Percentiles rank a stretch among this genome's conserved stretches.
Conservation (phyloP, 345 rosid species). For the Heritiera fomes region DNA sequence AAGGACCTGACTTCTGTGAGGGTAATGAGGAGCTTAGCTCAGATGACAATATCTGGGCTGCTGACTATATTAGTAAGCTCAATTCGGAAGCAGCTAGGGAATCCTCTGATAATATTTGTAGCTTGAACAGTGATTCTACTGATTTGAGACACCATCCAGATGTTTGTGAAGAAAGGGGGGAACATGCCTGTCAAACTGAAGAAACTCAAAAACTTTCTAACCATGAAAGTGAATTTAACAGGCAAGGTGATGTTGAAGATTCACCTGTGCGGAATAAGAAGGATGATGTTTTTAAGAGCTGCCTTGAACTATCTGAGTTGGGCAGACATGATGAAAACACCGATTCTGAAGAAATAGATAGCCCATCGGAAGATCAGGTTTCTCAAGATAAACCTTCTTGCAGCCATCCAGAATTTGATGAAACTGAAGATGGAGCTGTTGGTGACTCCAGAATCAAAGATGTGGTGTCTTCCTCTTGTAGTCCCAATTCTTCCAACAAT, state of each 20-base stretch:
- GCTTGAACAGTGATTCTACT: constrained; percentile 23
- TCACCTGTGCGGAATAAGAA: constrained; percentile 30
- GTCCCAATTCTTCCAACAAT: constrained; percentile 22
- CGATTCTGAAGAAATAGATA: constrained; percentile 29
- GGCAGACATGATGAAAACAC: constrained; percentile 34
- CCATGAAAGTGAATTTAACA: constrained; percentile 30
- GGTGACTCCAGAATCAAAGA: constrained; percentile 26
- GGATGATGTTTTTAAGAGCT: constrained; percentile 50
- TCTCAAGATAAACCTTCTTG: constrained; percentile 28
- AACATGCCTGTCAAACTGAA: constrained; percentile 35
- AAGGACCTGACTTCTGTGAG: constrained; percentile 64
- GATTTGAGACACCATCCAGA: constrained; percentile 30
- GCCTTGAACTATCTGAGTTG: constrained; percentile 48
- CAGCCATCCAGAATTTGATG: constrained; percentile 26
- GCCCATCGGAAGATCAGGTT: constrained; percentile 33
- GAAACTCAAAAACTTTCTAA: constrained; percentile 27
- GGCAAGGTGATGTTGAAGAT: constrained; percentile 29
- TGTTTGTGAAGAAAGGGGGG: constrained; percentile 36
- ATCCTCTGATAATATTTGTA: constrained; percentile 27
- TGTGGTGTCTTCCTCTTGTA: constrained; percentile 24
- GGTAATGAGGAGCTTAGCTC: constrained; percentile 58
- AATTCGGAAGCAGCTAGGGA: constrained; percentile 39
- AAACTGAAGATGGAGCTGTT: constrained; percentile 35
- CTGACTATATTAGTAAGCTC: constrained; percentile 47
- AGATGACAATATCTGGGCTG: constrained; percentile 53